These are phyloP conservation scores for Centrapalus pauciflorus DNA, from an alignment of 129 eudicot genomes.

Conservation along the genomic window DNA sequence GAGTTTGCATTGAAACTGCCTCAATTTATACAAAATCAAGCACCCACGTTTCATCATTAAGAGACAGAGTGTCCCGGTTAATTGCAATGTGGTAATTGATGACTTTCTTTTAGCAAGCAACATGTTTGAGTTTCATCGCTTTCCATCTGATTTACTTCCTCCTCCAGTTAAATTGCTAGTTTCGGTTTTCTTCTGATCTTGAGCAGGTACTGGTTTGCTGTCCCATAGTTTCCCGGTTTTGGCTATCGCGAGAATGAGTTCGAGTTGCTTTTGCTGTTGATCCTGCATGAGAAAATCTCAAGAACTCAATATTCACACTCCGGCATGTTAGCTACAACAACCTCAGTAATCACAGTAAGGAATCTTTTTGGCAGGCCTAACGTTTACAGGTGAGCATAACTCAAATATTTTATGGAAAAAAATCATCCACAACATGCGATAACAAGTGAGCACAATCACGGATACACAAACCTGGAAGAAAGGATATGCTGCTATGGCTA, in stretches of 20 bases:
- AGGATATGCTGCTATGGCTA: background rate
- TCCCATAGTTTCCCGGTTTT: slow-evolving; percentile 36
- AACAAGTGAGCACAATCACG: background rate
- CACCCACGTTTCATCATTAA: slow-evolving; percentile 11
- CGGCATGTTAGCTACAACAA: background rate
- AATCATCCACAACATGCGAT: slow-evolving; percentile 3
- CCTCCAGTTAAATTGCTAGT: slow-evolving; percentile 15
- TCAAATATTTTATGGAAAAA: background rate
- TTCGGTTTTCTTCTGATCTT: slow-evolving; percentile 21
- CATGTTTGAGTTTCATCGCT: slow-evolving; percentile 14
- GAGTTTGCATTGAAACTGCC: slow-evolving; percentile 11
- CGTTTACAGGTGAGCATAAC: background rate
- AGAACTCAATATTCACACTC: background rate
- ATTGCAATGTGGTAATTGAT: slow-evolving; percentile 13
- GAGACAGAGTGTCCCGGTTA: slow-evolving; percentile 10
- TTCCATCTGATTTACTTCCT: slow-evolving; percentile 19
- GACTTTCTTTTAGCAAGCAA: background rate
- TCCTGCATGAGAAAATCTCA: slow-evolving; percentile 27
- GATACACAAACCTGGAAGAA: background rate
- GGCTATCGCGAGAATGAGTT: slow-evolving; percentile 40
- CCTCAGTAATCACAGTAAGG: background rate
- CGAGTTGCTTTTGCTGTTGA: slow-evolving; percentile 43
- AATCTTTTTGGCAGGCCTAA: background rate
- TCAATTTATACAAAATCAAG: slow-evolving; percentile 17
- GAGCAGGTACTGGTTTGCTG: slow-evolving; percentile 21